Conservation (phyloP, 2,329 filamentous ascomycete genomes). For the Fusarium pseudograminearum region DNA sequence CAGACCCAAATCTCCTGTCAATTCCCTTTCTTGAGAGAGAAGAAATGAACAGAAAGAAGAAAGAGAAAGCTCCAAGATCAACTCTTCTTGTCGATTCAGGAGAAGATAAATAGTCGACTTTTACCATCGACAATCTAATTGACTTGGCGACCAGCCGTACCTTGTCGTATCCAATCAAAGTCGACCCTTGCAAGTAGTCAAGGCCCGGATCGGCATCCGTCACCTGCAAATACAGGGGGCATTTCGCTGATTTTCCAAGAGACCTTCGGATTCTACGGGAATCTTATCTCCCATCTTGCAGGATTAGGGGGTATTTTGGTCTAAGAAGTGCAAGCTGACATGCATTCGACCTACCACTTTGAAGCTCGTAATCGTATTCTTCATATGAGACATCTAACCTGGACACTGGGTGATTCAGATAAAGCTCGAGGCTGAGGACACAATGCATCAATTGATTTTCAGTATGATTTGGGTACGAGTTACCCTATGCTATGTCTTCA, state of each 20-base stretch:
- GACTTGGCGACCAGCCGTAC: conserved; percentile 36
- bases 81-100: conserved; percentile 18
- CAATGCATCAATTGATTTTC: not conserved
- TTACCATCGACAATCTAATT: conserved; percentile 13
- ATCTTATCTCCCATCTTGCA: conserved; percentile 1
- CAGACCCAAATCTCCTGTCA: not conserved
- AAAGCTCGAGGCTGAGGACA: not conserved
- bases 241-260: conserved; percentile 21
- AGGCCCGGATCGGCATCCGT: conserved; percentile 21
- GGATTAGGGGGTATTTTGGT: not conserved
- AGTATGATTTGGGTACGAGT: not conserved
- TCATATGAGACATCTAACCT: not conserved
- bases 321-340: conserved; percentile 18
- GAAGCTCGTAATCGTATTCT: conserved; percentile 32
- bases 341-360: conserved; percentile 6
- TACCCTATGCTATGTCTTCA: not conserved
- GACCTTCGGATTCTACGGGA: conserved; percentile 8
- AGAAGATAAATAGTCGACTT: conserved; percentile 30
- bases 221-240: conserved; percentile 33
- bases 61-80: not conserved
- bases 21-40: not conserved
- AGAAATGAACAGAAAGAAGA: not conserved
- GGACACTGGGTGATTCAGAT: not conserved
- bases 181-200: not conserved
- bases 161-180: conserved; percentile 21